These are phyloP conservation scores for Sporothrix pallida DNA, from an alignment of 2,329 filamentous ascomycete species.

Conservation along the genomic window DNA sequence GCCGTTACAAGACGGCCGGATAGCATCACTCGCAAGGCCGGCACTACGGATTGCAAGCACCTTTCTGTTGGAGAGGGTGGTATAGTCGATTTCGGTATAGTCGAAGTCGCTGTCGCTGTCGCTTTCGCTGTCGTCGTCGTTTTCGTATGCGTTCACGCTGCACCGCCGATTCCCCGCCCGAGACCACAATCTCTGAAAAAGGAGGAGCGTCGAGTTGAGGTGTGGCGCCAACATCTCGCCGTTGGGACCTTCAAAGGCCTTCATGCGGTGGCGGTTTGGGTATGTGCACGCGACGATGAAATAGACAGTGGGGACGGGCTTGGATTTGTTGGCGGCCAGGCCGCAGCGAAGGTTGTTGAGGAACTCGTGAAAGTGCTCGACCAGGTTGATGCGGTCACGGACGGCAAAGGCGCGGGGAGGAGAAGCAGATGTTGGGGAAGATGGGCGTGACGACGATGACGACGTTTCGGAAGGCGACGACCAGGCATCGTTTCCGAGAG, in stretches of 20 bases:
- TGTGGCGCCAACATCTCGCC: conserved; percentile 12
- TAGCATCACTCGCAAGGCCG: background rate
- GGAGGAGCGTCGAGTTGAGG: background rate
- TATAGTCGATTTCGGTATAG: background rate
- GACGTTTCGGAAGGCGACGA: background rate
- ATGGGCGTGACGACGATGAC: no score
- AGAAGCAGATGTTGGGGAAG: no score
- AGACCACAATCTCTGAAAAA: conserved; percentile 7
- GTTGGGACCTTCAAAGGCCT: background rate
- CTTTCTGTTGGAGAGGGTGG: background rate
- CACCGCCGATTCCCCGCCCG: background rate
- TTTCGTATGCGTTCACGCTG: background rate
- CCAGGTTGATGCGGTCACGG: conserved; percentile 24
- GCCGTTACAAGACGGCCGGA: background rate
- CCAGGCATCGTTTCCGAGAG: background rate
- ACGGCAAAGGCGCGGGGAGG: background rate
- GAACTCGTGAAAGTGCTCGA: conserved; percentile 29
- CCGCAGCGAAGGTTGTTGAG: conserved; percentile 23
- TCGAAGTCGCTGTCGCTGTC: background rate
- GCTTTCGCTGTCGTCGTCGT: background rate
- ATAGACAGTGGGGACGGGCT: background rate
- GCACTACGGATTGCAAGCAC: no score
- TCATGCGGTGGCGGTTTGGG: conserved; percentile 7
- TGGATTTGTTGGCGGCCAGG: background rate
- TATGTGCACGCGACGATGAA: conserved; percentile 36